Conservation (phyloP, 2,329 filamentous ascomycete genomes). For the Fusarium graminum region DNA sequence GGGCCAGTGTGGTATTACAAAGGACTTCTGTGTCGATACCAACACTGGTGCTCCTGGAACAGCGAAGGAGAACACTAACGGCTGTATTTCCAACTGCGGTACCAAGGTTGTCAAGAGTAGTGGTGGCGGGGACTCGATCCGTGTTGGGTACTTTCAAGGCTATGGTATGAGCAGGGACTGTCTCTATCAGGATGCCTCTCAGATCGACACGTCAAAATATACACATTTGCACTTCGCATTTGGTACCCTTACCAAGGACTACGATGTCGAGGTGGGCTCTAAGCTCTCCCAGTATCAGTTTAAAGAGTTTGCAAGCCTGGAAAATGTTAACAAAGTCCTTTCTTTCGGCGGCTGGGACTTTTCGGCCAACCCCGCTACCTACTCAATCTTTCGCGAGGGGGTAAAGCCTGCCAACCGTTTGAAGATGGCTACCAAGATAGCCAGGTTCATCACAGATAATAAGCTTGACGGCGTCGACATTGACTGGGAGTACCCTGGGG, state of each 20-base stretch:
- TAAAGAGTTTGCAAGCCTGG: slow-evolving; percentile 45
- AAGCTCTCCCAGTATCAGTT: slow-evolving; percentile 46
- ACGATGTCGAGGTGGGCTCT: slow-evolving; percentile 17
- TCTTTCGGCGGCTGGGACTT: slow-evolving; percentile 49
- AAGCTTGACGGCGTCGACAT: slow-evolving; percentile 56
- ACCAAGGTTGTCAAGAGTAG: slow-evolving; percentile 41
- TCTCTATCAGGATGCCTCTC: slow-evolving; percentile 43
- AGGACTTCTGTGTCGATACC: slow-evolving; percentile 12
- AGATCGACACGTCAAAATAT: slow-evolving; percentile 33
- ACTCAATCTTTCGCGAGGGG: slow-evolving; percentile 2
- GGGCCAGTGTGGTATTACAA: slow-evolving; percentile 4
- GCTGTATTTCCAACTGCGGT: slow-evolving; percentile 58
- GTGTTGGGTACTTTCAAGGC: slow-evolving; percentile 16
- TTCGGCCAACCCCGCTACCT: slow-evolving; percentile 21
- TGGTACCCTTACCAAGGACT: slow-evolving; percentile 34
- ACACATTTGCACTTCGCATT: slow-evolving; percentile 48
- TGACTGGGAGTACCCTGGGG: slow-evolving; percentile 59
- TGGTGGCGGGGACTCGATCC: background rate
- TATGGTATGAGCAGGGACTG: slow-evolving; percentile 24
- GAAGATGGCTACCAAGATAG: slow-evolving; percentile 52
- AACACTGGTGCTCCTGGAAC: slow-evolving; percentile 7
- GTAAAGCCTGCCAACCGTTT: slow-evolving; percentile 50
- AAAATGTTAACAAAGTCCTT: slow-evolving; percentile 39
- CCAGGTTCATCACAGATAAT: slow-evolving; percentile 55
- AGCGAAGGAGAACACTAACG: slow-evolving; percentile 5